phyloP scores from a whole-genome alignment of 1,139 yeast genomes.

The Debaryomyces fabryi region DNA sequence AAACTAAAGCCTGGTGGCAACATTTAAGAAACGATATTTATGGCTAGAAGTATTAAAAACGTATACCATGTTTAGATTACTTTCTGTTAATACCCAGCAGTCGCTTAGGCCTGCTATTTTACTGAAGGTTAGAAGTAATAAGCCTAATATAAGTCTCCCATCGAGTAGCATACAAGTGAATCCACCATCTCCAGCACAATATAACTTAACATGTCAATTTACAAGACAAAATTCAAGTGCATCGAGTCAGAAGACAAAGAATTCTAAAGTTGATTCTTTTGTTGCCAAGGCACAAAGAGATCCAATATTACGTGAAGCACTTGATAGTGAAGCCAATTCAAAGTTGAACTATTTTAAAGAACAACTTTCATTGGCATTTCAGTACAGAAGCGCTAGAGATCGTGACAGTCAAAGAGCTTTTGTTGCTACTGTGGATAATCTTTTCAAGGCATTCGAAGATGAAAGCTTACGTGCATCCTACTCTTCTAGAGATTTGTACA shows the following conservation, averaged over 20 bases:
- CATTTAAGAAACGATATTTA: neutral
- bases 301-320: slow-evolving; percentile 25
- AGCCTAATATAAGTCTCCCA: slow-evolving; percentile 24
- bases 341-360: slow-evolving; percentile 34
- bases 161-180: slow-evolving; percentile 13
- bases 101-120: slow-evolving; percentile 43
- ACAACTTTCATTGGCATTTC: slow-evolving; percentile 26
- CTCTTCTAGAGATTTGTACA: slow-evolving; percentile 28
- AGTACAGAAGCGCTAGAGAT: slow-evolving; percentile 18
- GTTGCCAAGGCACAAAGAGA: slow-evolving; percentile 24
- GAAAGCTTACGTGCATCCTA: slow-evolving; percentile 28
- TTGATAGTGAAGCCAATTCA: slow-evolving; percentile 22
- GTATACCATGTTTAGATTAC: slow-evolving; percentile 41
- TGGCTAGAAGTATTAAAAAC: neutral
- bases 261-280: slow-evolving; percentile 19
- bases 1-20: slow-evolving; percentile 7
- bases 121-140: slow-evolving; percentile 41
- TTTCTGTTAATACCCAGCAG: slow-evolving; percentile 39
- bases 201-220: slow-evolving; percentile 12
- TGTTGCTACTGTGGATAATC: slow-evolving; percentile 24
- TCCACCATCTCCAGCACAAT: slow-evolving; percentile 12
- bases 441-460: slow-evolving; percentile 32
- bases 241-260: slow-evolving; percentile 12
- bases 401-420: slow-evolving; percentile 24
- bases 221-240: slow-evolving; percentile 23